Base-by-base conservation (phyloP, 2,329 filamentous ascomycete genomes). In the Fonsecaea pedrosoi region DNA sequence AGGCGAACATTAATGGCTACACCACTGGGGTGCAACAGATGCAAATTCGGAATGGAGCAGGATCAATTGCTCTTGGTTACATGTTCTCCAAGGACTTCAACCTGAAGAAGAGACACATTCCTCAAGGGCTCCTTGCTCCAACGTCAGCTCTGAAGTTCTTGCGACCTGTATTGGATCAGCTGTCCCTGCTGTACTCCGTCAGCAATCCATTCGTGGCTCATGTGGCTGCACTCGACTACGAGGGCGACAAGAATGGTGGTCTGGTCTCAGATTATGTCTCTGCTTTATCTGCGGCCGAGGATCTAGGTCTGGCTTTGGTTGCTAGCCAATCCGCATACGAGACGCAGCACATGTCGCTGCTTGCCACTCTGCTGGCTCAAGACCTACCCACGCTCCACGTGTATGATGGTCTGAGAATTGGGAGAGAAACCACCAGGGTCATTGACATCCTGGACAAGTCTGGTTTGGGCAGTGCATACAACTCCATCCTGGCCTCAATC, bases 21-120 rank as follows among this genome's bases (percentile, higher is more conserved):
- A 81, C 88, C 69, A 94, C 95, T 57, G 83, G 88, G 13, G 87
- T 98, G 55, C 85, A 94, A 68, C 82, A 91, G 30, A 87, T 97
- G 75, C 91, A 99, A 83, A 96, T 94, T 53, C 87, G 95, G 62
- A 87, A 90, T 64, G 95, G 95, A 66, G 95, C 95, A 61, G 95
- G 94, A 64, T 89, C 91, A 71, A 91, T 98, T 76, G 93, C 95
- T 25, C 86, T 99, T 57, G 95, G 95, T 65, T 99, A 99, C 82
- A 92, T 98, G 78, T 99, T 98, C 85, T 97, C 94, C 68, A 92
- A 92, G 75, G 95, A 99, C 81, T 97, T 97, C 75, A 94, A 98
- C 78, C 80, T 97, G 75, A 88, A 87, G 82, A 97, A 95, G 85
- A 89, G 94, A 72, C 89, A 95, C 77, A 89, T 97, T 66, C 94